Conservation (phyloP, 2,329 filamentous ascomycete genomes). For the Zymoseptoria passerinii region DNA sequence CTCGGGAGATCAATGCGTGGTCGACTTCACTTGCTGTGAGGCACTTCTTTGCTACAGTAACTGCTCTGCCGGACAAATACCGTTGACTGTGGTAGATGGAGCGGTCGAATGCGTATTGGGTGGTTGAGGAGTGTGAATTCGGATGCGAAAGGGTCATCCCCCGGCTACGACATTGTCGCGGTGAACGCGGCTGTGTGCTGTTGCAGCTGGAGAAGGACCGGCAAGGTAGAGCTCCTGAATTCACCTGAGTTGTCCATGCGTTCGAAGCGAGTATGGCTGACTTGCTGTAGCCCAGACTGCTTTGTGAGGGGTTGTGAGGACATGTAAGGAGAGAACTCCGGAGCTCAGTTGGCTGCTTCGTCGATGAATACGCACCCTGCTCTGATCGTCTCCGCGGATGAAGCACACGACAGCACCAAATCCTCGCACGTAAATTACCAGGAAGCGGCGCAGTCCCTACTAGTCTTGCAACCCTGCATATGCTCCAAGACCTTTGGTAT, state of each 20-base stretch:
- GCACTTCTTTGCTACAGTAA: neutral
- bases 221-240: neutral
- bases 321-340: too few species aligned
- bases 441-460: too few species aligned
- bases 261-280: neutral
- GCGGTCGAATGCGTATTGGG: neutral
- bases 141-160: neutral
- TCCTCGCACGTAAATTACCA: too few species aligned
- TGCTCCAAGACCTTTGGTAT: too few species aligned
- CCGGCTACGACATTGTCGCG: neutral
- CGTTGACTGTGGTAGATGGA: neutral
- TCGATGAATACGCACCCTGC: too few species aligned
- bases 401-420: too few species aligned
- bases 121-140: neutral
- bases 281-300: neutral
- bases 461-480: too few species aligned
- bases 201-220: neutral
- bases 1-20: neutral
- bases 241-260: neutral
- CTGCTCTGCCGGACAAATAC: neutral
- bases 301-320: neutral
- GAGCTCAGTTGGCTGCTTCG: too few species aligned
- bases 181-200: neutral
- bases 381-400: too few species aligned
- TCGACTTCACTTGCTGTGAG: constrained; percentile 10